Conservation (phyloP, 2,329 filamentous ascomycete species). For the Gaeumannomyces sp. region DNA sequence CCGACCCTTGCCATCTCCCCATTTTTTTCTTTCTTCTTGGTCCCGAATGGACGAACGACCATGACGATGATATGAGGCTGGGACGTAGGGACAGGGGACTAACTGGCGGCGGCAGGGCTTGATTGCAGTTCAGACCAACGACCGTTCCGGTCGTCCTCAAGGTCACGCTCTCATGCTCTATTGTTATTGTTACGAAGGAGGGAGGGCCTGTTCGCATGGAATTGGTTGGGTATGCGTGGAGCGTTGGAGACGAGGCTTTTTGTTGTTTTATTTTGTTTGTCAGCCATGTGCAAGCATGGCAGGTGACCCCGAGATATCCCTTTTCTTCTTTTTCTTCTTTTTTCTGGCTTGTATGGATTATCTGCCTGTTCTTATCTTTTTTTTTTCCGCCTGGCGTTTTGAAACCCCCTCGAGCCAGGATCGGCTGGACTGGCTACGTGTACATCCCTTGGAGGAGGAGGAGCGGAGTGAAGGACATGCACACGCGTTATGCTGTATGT, state of each 20-base stretch:
- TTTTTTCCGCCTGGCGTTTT: too few species aligned
- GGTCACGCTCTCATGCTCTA: not conserved
- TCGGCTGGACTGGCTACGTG: not conserved
- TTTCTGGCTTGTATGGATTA: too few species aligned
- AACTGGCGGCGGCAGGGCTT: not conserved
- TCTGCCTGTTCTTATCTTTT: too few species aligned
- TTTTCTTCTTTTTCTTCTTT: too few species aligned
- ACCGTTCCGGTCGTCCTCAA: not conserved
- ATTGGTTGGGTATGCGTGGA: not conserved
- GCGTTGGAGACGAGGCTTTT: not conserved
- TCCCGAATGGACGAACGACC: constrained; percentile 1
- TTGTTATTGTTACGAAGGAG: not conserved
- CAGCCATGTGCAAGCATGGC: too few species aligned
- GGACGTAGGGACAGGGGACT: not conserved
- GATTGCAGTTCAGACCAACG: not conserved
- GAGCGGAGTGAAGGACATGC: not conserved
- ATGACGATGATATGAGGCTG: constrained; percentile 1
- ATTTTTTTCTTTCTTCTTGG: not conserved
- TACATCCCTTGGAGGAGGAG: not conserved
- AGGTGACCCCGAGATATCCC: too few species aligned
- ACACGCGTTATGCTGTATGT: not conserved
- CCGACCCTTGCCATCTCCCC: too few species aligned
- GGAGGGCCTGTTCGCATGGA: not conserved
- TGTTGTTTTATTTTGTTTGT: too few species aligned
- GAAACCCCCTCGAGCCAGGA: too few species aligned